Percentiles rank a stretch among this genome's conserved stretches.
phyloP scores from a whole-genome alignment of 768 basidiomycete species.

The Peribolospora kevripleyi region DNA sequence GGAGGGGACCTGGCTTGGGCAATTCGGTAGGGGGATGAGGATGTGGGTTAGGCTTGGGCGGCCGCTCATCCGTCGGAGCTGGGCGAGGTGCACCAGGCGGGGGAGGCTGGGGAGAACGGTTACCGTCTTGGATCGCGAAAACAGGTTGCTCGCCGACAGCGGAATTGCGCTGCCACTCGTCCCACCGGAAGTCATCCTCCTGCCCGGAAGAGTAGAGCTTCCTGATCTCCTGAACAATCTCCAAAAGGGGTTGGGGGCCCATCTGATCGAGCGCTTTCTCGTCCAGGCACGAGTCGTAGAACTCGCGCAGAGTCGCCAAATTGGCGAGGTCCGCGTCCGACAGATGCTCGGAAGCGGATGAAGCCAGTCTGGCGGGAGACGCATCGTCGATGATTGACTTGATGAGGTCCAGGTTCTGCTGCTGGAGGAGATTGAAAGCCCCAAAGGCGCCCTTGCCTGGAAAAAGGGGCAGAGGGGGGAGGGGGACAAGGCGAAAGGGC shows the following conservation, averaged over 20 bases:
- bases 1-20: too few species aligned
- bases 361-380: constrained; percentile 7
- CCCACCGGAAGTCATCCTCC: too few species aligned
- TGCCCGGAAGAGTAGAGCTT: too few species aligned
- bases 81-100: too few species aligned
- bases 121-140: too few species aligned
- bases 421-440: neutral
- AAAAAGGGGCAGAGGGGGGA: neutral
- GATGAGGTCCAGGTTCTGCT: constrained; percentile 26
- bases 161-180: too few species aligned
- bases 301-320: constrained; percentile 22
- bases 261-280: constrained; percentile 49
- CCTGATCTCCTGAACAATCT: constrained; percentile 38
- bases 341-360: constrained; percentile 30
- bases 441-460: too few species aligned
- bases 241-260: constrained; percentile 44
- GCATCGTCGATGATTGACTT: constrained; percentile 46
- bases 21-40: too few species aligned
- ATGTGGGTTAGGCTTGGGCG: too few species aligned
- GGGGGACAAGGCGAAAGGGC: neutral
- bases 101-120: too few species aligned
- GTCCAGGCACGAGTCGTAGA: constrained; percentile 62
- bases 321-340: constrained; percentile 35
- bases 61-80: too few species aligned
- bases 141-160: too few species aligned